These are phyloP conservation scores for Auriculariales sp. DNA, from an alignment of 768 basidiomycete species.

Conservation along the genomic window DNA sequence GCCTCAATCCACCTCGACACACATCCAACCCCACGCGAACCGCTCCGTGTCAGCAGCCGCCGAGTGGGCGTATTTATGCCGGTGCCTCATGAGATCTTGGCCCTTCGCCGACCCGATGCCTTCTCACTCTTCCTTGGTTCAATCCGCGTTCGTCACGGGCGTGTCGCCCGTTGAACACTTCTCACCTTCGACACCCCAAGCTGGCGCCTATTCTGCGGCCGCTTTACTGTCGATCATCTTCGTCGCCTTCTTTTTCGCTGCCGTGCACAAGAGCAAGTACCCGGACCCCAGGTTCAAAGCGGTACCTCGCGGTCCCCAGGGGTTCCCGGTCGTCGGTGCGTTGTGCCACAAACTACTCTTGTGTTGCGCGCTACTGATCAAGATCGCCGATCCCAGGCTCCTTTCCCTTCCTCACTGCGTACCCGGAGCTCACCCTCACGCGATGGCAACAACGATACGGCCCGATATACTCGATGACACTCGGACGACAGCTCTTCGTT, in stretches of 20 bases:
- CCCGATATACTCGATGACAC: conserved; percentile 28
- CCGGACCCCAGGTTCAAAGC: not conserved
- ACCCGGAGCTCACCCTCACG: conserved; percentile 28
- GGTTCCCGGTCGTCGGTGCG: not conserved
- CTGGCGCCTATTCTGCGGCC: not conserved
- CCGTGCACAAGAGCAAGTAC: not conserved
- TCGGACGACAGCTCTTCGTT: conserved; percentile 34
- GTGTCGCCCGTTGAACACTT: not conserved
- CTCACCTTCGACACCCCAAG: not conserved
- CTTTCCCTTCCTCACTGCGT: conserved; percentile 18
- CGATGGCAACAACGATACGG: conserved; percentile 30
- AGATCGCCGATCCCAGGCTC: conserved; percentile 1
- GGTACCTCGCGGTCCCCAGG: not conserved
- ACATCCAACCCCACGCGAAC: too few species aligned
- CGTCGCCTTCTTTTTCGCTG: not conserved
- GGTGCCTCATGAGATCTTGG: too few species aligned
- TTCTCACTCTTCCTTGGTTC: not conserved
- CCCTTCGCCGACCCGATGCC: too few species aligned
- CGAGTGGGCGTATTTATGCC: too few species aligned
- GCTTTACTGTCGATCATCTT: not conserved
- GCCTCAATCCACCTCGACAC: too few species aligned
- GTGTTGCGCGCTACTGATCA: too few species aligned
- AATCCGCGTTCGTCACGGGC: not conserved
- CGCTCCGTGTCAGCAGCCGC: too few species aligned
- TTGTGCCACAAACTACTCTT: too few species aligned